Conservation (phyloP, 768 basidiomycete species). For the Dioszegia aurantiaca region DNA sequence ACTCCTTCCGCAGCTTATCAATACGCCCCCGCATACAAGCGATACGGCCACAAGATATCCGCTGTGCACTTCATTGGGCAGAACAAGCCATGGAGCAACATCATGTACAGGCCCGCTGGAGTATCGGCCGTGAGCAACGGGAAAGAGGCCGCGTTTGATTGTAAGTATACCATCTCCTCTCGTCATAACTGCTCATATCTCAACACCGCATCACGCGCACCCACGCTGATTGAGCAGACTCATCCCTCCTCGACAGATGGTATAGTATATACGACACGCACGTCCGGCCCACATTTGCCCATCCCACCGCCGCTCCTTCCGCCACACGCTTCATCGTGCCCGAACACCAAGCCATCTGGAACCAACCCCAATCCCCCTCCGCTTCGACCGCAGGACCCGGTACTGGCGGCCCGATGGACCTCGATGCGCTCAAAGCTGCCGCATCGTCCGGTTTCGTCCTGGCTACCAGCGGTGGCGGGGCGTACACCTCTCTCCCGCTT, state of each 20-base stretch:
- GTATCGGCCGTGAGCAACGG: slow-evolving; percentile 18
- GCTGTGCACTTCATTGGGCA: slow-evolving; percentile 64
- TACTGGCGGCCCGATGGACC: slow-evolving; percentile 57
- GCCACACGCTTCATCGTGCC: slow-evolving; percentile 60
- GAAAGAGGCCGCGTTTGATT: slow-evolving; percentile 42
- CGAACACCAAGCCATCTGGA: slow-evolving; percentile 74
- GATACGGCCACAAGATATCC: slow-evolving; percentile 58
- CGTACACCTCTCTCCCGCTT: slow-evolving; percentile 76
- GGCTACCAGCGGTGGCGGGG: slow-evolving; percentile 64
- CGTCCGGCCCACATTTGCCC: slow-evolving; percentile 63
- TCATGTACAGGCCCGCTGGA: slow-evolving; percentile 67
- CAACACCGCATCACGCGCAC: background rate
- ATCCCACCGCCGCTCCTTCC: slow-evolving; percentile 9
- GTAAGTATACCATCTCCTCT: slow-evolving; percentile 27
- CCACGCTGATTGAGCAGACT: slow-evolving; percentile 33
- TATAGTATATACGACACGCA: slow-evolving; percentile 83
- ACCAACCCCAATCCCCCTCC: slow-evolving; percentile 47
- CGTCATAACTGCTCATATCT: background rate
- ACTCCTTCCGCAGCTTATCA: slow-evolving; percentile 96
- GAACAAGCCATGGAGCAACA: slow-evolving; percentile 89
- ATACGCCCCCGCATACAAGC: slow-evolving; percentile 96
- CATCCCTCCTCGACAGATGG: slow-evolving; percentile 82
- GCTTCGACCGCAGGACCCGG: slow-evolving; percentile 38
- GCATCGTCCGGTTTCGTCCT: slow-evolving; percentile 53
- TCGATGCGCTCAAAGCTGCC: slow-evolving; percentile 62